Conservation (phyloP, 2,329 filamentous ascomycete genomes). For the Diaporthe aspalathi region DNA sequence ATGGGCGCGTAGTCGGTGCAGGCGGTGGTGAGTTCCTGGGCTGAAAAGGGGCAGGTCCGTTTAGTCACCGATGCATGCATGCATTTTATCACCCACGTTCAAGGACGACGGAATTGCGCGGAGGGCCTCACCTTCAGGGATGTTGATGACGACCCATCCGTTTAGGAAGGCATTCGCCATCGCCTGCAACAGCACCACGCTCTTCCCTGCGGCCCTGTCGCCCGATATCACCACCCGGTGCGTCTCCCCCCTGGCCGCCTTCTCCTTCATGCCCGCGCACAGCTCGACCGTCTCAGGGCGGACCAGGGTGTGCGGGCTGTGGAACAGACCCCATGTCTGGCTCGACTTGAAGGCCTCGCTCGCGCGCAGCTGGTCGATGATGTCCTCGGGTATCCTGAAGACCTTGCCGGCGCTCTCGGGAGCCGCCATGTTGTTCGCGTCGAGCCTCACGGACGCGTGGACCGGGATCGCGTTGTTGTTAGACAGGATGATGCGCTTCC, state of each 20-base stretch:
- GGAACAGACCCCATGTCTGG: conserved; percentile 89
- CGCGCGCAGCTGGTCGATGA: conserved; percentile 85
- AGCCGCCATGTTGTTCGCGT: conserved; percentile 63
- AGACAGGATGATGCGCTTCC: conserved; percentile 90
- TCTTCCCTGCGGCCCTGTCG: conserved; percentile 83
- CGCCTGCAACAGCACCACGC: conserved; percentile 84
- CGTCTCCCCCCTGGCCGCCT: conserved; percentile 65
- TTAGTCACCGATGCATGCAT: background rate
- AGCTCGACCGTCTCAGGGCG: conserved; percentile 82
- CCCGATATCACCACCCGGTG: conserved; percentile 78
- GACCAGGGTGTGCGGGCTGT: conserved; percentile 81
- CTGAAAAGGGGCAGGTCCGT: conserved; percentile 55
- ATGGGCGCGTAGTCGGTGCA: conserved; percentile 84
- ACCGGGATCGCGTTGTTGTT: conserved; percentile 93
- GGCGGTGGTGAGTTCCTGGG: conserved; percentile 82
- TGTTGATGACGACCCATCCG: conserved; percentile 87
- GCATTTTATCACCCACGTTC: too few species aligned
- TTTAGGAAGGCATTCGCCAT: conserved; percentile 84
- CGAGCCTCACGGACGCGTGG: conserved; percentile 67
- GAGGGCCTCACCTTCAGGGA: conserved; percentile 82
- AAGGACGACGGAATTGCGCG: background rate
- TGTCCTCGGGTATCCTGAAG: conserved; percentile 72
- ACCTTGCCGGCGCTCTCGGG: conserved; percentile 72
- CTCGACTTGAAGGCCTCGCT: conserved; percentile 90
- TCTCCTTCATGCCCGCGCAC: conserved; percentile 69